Conservation (phyloP, 1,284 basidiomycete species). For the Butyriboletus regius region DNA sequence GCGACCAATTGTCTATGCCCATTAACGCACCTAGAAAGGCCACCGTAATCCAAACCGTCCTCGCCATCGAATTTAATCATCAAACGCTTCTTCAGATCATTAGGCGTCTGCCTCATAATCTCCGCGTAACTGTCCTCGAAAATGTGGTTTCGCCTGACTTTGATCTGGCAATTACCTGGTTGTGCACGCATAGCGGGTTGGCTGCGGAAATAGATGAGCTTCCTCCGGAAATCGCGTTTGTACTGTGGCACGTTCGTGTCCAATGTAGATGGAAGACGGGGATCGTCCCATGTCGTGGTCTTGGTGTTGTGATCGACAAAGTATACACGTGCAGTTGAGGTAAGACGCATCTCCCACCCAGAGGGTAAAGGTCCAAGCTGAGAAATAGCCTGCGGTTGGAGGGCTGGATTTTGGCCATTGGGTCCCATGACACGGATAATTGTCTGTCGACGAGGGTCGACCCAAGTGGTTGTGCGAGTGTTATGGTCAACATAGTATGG, state of each 20-base stretch:
- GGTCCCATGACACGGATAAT: constrained; percentile 85
- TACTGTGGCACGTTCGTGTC: constrained; percentile 92
- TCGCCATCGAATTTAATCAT: constrained; percentile 99
- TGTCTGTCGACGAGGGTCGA: constrained; percentile 85
- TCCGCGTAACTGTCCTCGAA: constrained; percentile 94
- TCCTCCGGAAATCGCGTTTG: constrained; percentile 92
- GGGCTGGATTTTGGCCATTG: constrained; percentile 70
- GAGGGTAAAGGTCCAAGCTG: constrained; percentile 87
- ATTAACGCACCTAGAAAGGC: constrained; percentile 67
- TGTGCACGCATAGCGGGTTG: constrained; percentile 85
- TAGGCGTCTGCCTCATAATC: constrained; percentile 91
- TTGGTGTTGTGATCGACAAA: constrained; percentile 95
- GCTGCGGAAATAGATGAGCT: constrained; percentile 93
- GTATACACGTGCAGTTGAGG: constrained; percentile 87
- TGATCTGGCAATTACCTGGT: constrained; percentile 90
- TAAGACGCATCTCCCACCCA: constrained; percentile 96
- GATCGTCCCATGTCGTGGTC: constrained; percentile 98
- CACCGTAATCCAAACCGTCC: constrained; percentile 92
- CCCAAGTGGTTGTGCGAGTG: constrained; percentile 92
- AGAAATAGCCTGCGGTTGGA: constrained; percentile 81
- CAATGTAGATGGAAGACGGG: constrained; percentile 74
- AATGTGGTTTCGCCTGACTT: constrained; percentile 86
- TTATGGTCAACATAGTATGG: constrained; percentile 94
- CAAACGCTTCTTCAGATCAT: constrained; percentile 87
- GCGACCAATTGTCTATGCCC: background rate